These are phyloP conservation scores for Chondrus crispus DNA, from an alignment of 23 red algal genomes.

Conservation along the genomic window DNA sequence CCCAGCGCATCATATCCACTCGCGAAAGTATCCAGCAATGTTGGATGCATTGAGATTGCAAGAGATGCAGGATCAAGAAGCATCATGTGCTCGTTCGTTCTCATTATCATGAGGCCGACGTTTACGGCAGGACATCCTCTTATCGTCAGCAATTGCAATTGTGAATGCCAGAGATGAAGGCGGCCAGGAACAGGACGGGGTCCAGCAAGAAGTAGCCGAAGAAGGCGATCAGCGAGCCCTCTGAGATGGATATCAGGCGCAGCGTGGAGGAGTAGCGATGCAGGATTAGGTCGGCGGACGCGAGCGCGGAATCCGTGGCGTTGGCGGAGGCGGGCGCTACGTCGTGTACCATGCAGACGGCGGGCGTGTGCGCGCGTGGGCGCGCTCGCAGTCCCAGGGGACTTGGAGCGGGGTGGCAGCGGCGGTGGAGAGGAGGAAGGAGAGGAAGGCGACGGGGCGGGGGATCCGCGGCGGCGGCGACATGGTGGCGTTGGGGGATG, in stretches of 20 bases:
- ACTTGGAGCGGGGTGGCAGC: neutral
- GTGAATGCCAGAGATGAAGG: constrained; percentile 47
- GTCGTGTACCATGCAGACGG: constrained; percentile 15
- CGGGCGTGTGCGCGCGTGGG: neutral
- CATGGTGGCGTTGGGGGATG: too few species aligned
- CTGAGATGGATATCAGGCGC: constrained; percentile 30
- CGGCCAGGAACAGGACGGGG: constrained; percentile 54
- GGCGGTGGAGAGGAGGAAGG: neutral
- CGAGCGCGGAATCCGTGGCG: constrained; percentile 33
- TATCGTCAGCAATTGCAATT: too few species aligned
- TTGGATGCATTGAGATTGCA: too few species aligned
- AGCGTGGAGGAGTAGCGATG: constrained; percentile 20
- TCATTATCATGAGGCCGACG: too few species aligned
- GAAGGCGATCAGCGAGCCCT: constrained; percentile 31
- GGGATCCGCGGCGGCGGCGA: too few species aligned
- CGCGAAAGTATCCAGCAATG: too few species aligned
- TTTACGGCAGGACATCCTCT: too few species aligned
- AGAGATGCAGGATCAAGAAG: too few species aligned
- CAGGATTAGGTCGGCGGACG: constrained; percentile 13
- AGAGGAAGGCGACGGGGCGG: too few species aligned
- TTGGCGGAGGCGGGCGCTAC: constrained; percentile 41
- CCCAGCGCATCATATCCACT: too few species aligned
- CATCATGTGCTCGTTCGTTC: too few species aligned
- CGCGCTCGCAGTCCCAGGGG: too few species aligned
- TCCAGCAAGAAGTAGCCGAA: constrained; percentile 64